Conservation (phyloP, 23 red algal genomes). For the Gracilaria gracilis region DNA sequence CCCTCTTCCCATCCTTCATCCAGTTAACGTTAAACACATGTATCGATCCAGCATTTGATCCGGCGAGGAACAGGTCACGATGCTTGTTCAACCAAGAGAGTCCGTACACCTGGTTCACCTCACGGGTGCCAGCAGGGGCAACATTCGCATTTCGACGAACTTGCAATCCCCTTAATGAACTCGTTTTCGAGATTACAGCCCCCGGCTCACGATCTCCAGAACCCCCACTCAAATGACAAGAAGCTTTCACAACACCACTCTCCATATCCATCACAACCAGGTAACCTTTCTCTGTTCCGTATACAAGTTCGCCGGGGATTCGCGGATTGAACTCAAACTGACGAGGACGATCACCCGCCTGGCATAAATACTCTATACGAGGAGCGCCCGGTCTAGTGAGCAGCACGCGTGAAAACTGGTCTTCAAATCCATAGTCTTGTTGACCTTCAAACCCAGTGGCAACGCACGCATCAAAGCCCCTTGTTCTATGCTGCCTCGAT, state of each 20-base stretch:
- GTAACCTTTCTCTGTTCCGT: conserved; percentile 83
- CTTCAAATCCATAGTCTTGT: conserved; percentile 33
- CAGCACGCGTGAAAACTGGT: conserved; percentile 15
- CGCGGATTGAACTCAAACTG: conserved; percentile 99
- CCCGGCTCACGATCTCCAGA: conserved; percentile 25
- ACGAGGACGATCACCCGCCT: conserved; percentile 64
- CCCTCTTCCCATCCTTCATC: conserved; percentile 55
- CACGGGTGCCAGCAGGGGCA: background rate
- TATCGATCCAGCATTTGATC: conserved; percentile 78
- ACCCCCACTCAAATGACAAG: conserved; percentile 47
- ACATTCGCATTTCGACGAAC: background rate
- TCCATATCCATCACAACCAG: conserved; percentile 76
- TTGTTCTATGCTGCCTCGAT: background rate
- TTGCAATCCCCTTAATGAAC: conserved; percentile 5
- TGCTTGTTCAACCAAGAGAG: conserved; percentile 85
- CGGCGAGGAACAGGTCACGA: conserved; percentile 73
- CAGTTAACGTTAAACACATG: conserved; percentile 86
- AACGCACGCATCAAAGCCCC: background rate
- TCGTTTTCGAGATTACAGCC: conserved; percentile 27
- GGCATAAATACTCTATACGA: conserved; percentile 48
- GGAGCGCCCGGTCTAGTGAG: conserved; percentile 56
- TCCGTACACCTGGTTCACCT: conserved; percentile 61
- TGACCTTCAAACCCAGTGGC: background rate
- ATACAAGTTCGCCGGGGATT: conserved; percentile 72
- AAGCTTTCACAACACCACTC: conserved; percentile 53